Percentiles rank a stretch among this genome's conserved stretches.
phyloP scores from a whole-genome alignment of 2,329 filamentous ascomycete species.

The Alternaria consortialis region DNA sequence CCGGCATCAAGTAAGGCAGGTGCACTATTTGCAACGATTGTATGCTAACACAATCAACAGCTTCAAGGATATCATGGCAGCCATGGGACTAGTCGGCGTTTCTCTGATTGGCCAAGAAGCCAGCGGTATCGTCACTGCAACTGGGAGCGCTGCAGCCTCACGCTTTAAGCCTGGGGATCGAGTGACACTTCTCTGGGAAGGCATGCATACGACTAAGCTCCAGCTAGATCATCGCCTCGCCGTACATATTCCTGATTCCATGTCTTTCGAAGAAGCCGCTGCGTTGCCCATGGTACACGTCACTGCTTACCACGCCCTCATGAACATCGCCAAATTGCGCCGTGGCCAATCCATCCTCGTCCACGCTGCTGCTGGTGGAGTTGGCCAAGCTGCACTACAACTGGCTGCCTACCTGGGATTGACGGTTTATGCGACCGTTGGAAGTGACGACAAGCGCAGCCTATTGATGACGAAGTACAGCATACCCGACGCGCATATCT shows the following conservation, averaged over 20 bases:
- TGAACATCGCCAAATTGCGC: slow-evolving; percentile 28
- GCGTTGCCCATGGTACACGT: background rate
- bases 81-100: slow-evolving; percentile 6
- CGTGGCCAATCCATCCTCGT: slow-evolving; percentile 42
- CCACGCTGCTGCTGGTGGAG: slow-evolving; percentile 27
- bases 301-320: slow-evolving; percentile 26
- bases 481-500: slow-evolving; percentile 44
- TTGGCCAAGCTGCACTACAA: slow-evolving; percentile 36
- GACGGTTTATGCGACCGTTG: slow-evolving; percentile 38
- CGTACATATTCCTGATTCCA: slow-evolving; percentile 14
- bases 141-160: background rate
- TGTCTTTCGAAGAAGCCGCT: slow-evolving; percentile 24
- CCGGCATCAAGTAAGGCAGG: slow-evolving; percentile 11
- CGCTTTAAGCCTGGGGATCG: too few relatives aligned
- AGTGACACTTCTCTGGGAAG: too few relatives aligned
- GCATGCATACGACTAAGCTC: too few relatives aligned
- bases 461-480: slow-evolving; percentile 27
- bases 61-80: slow-evolving; percentile 23
- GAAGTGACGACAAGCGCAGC: slow-evolving; percentile 26
- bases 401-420: slow-evolving; percentile 24
- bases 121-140: background rate
- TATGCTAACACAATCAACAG: too few relatives aligned
- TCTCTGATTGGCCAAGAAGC: background rate
- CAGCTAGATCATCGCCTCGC: too few relatives aligned
- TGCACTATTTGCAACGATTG: too few relatives aligned